Conservation (phyloP, 2,329 filamentous ascomycete genomes). For the Ceratocystis cacaofunesta region DNA sequence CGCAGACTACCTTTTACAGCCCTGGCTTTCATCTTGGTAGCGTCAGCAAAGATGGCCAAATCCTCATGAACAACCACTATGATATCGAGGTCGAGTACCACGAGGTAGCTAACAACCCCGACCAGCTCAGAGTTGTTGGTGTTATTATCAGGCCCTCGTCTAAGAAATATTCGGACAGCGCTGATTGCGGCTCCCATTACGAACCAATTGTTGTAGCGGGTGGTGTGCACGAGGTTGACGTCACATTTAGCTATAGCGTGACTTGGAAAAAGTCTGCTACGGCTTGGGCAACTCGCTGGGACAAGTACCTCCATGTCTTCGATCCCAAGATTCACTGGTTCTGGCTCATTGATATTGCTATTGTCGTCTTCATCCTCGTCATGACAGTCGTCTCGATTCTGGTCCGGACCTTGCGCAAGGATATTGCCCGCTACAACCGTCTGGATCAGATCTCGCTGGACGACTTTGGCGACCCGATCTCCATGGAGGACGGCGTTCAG, state of each 20-base stretch:
- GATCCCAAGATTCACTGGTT: slow-evolving; percentile 99
- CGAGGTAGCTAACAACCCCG: slow-evolving; percentile 45
- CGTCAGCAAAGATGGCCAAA: slow-evolving; percentile 27
- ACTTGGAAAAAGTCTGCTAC: slow-evolving; percentile 74
- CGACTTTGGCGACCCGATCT: slow-evolving; percentile 66
- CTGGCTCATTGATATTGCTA: slow-evolving; percentile 86
- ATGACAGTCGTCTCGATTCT: slow-evolving; percentile 89
- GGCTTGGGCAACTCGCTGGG: slow-evolving; percentile 93
- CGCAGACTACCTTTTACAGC: slow-evolving; percentile 69
- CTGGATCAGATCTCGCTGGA: slow-evolving; percentile 83
- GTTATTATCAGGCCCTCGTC: slow-evolving; percentile 78
- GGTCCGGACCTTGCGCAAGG: slow-evolving; percentile 74
- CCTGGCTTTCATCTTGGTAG: slow-evolving; percentile 74
- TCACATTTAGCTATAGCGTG: slow-evolving; percentile 84
- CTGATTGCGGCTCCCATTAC: slow-evolving; percentile 48
- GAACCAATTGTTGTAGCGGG: slow-evolving; percentile 48
- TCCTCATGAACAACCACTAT: slow-evolving; percentile 81
- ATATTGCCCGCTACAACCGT: slow-evolving; percentile 92
- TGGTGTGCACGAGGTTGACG: slow-evolving; percentile 38
- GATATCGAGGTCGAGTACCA: slow-evolving; percentile 91
- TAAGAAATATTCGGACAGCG: slow-evolving; percentile 40
- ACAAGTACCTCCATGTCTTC: slow-evolving; percentile 95
- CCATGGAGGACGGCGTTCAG: slow-evolving; percentile 77
- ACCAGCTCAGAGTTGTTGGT: slow-evolving; percentile 77
- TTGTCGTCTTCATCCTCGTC: slow-evolving; percentile 84